Conservation (phyloP, 1,284 basidiomycete genomes). For the Tilletiaria anomala region DNA sequence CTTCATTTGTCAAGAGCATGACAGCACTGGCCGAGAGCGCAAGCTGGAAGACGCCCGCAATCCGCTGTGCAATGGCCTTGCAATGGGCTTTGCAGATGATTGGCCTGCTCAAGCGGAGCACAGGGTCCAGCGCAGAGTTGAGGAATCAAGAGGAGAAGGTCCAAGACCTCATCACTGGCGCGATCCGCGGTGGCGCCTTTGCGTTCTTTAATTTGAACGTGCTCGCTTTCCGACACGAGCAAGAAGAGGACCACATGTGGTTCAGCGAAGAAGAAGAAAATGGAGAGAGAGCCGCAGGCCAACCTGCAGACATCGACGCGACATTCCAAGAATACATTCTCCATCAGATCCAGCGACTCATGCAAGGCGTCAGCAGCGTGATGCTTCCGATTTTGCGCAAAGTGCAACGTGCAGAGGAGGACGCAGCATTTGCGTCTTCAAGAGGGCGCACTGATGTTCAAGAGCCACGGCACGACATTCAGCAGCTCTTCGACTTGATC, state of each 20-base stretch:
- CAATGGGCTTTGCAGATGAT: conserved; percentile 62
- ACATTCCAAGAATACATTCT: conserved; percentile 33
- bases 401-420: conserved; percentile 36
- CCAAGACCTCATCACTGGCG: conserved; percentile 9
- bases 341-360: conserved; percentile 26
- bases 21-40: conserved; percentile 15
- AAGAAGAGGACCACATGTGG: conserved; percentile 27
- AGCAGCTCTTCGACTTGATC: conserved; percentile 34
- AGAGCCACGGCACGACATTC: conserved; percentile 32
- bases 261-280: conserved; percentile 47
- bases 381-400: conserved; percentile 32
- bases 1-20: conserved; percentile 31
- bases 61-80: conserved; percentile 61
- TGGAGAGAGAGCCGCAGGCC: no score
- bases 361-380: conserved; percentile 16
- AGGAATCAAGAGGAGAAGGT: conserved; percentile 17
- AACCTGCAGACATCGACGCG: neutral
- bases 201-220: conserved; percentile 49
- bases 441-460: conserved; percentile 2
- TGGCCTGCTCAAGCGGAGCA: conserved; percentile 20
- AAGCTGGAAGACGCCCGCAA: conserved; percentile 56
- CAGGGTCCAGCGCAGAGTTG: conserved; percentile 23
- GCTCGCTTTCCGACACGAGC: conserved; percentile 36
- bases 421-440: conserved; percentile 26
- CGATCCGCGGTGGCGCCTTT: conserved; percentile 51